phyloP scores from a whole-genome alignment of 108 stramenopile species.

The Chaetoceros muelleri region DNA sequence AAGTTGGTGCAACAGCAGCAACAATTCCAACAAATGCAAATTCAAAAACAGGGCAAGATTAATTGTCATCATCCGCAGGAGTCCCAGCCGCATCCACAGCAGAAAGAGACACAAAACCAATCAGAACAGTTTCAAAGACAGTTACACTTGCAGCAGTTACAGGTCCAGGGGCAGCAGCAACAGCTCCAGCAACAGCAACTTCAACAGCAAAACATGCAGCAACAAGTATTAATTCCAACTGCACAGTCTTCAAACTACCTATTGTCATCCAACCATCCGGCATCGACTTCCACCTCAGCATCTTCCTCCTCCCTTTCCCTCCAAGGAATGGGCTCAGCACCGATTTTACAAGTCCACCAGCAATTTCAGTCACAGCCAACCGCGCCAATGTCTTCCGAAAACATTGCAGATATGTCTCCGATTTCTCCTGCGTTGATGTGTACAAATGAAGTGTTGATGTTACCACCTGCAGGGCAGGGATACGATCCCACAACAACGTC shows the following conservation, averaged over 20 bases:
- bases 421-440: not conserved
- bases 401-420: not conserved
- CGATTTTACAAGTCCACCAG: not conserved
- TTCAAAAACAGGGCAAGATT: not conserved
- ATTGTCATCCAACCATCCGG: too few species aligned
- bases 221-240: too few species aligned
- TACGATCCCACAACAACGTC: not conserved
- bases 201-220: too few species aligned
- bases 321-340: not conserved
- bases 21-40: too few species aligned
- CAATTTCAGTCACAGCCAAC: not conserved
- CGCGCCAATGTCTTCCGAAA: not conserved
- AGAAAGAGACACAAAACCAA: not conserved
- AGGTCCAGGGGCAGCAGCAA: not conserved
- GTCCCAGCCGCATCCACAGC: not conserved
- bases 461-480: not conserved
- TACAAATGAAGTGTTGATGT: not conserved
- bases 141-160: not conserved
- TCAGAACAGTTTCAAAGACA: not conserved
- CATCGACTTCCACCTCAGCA: too few species aligned
- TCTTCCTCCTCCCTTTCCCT: not conserved
- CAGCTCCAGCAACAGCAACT: too few species aligned
- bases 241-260: too few species aligned
- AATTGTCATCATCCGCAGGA: not conserved
- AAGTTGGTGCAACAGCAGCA: too few species aligned